A percentile compares a stretch with the other conserved stretches of the same genome.
Evolutionary conservation across 2,329 filamentous ascomycete genomes (phyloP).

Genomic region (Alternaria novae-zelandiae): DNA sequence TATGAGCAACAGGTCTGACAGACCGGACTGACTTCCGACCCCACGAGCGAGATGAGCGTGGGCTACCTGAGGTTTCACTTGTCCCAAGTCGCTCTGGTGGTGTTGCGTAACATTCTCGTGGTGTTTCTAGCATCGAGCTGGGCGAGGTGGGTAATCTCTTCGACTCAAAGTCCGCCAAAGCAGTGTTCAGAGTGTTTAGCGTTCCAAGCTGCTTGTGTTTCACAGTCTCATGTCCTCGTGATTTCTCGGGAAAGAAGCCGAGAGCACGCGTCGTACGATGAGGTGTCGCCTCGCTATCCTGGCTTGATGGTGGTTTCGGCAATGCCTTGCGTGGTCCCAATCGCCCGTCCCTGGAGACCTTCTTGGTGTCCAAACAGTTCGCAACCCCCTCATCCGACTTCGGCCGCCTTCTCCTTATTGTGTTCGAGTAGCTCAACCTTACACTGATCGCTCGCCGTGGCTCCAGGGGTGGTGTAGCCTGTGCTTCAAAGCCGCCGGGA

Average conservation of each 20-base stretch:
- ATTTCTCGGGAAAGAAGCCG: conserved; percentile 23
- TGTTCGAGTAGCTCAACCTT: conserved; percentile 14
- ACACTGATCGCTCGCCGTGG: conserved; percentile 39
- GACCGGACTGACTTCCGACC: conserved; percentile 17
- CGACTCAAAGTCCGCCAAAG: conserved; percentile 24
- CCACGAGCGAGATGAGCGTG: conserved; percentile 4
- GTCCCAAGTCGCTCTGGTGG: conserved; percentile 8
- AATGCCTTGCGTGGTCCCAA: background rate
- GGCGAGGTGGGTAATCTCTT: conserved; percentile 31
- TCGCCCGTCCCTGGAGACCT: conserved; percentile 7
- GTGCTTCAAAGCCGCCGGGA: conserved; percentile 16
- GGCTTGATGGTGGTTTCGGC: background rate
- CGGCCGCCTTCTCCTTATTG: conserved; percentile 1
- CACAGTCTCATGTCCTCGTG: conserved; percentile 31
- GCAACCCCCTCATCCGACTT: background rate
- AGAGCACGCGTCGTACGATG: background rate
- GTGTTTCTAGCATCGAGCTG: conserved; percentile 37
- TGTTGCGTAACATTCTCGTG: conserved; percentile 36
- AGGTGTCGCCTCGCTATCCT: conserved; percentile 1
- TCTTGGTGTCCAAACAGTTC: background rate
- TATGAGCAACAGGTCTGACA: conserved; percentile 13
- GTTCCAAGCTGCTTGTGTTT: conserved; percentile 26
- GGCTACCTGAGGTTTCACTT: conserved; percentile 13
- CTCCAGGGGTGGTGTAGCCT: conserved; percentile 17
- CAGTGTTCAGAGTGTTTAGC: conserved; percentile 36